Percentiles rank a stretch among this genome's conserved stretches.
phyloP scores from a whole-genome alignment of 345 rosid genomes.

The Cardiospermum halicacabum region DNA sequence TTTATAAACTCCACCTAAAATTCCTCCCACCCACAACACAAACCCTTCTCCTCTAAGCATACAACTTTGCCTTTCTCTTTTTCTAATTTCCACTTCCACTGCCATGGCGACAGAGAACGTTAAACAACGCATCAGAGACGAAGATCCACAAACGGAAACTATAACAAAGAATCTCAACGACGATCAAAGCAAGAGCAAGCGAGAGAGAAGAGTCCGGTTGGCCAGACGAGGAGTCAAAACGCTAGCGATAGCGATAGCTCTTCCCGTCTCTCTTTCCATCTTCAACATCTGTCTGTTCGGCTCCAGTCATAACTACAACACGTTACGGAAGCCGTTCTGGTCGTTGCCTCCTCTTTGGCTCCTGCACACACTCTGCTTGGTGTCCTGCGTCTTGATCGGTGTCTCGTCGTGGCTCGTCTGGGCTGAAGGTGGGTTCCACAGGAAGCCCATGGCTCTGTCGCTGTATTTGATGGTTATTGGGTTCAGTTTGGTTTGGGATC shows the following conservation, averaged over 20 bases:
- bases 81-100: no score
- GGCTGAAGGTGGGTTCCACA: conserved; percentile 88
- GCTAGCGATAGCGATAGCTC: conserved; percentile 46
- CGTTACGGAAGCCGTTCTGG: conserved; percentile 36
- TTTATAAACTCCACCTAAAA: conserved; percentile 9
- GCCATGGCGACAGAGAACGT: conserved; percentile 57
- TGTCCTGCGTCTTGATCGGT: conserved; percentile 55
- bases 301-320: conserved; percentile 19
- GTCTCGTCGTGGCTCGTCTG: conserved; percentile 88
- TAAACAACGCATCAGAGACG: conserved; percentile 45
- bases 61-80: no score
- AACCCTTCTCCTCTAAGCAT: not conserved
- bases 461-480: conserved; percentile 48
- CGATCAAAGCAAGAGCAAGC: conserved; percentile 15
- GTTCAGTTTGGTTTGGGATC: conserved; percentile 52
- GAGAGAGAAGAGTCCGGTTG: conserved; percentile 45
- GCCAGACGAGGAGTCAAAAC: conserved; percentile 74
- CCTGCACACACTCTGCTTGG: conserved; percentile 43
- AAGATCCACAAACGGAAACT: conserved; percentile 13
- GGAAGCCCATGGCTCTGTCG: conserved; percentile 40
- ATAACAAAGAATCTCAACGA: conserved; percentile 9
- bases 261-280: conserved; percentile 60
- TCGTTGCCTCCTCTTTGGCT: conserved; percentile 68
- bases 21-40: conserved; percentile 11
- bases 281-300: conserved; percentile 48